Base-by-base conservation (phyloP, 257 asterid genomes). In the Datura wrightii region DNA sequence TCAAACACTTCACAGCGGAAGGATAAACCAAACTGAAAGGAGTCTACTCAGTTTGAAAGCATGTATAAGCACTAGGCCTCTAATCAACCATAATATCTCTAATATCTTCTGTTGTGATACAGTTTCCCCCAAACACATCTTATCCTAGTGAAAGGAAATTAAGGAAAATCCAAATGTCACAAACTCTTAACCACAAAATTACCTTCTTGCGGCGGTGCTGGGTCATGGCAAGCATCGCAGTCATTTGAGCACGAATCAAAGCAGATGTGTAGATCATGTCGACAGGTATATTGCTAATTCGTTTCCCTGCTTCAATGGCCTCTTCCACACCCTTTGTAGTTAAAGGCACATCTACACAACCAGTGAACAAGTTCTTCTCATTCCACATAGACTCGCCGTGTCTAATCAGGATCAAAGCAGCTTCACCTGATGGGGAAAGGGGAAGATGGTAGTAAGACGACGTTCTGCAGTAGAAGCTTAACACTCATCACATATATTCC, bases 341-440 rank as follows among this genome's bases (percentile, higher is more conserved):
- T 18, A 97, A 90, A 46, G 99, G 98, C 86, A 97, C 98, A 72
- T 97, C 99, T 36, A 97, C 98, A 89, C 98, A 95, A 60, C 99
- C 99, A 5, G 99, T 97, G 93, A 97, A 97, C 83, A 97, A 89
- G 90, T 97, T 97, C 89, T 95, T 97, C 89, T 97, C 99, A n/a
- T 97, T 97, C 98, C 99, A 97, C 98, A 97, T 93, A 53, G 99
- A 95, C 88, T 97, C 98, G 1, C 99, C 99, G 42, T 97, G 99
- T 92, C 99, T 90, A 56, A 97, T 94, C 83, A 97, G 91, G 90
- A 95, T 90, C 89, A 97, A 82, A 59, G 99, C 96, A 88, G 98
- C 95, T 92, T 97, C 99, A 85, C 87, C 98, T 97, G 91, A 10
- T 34, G 59, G 44, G 37, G 9, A 78, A 7, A 2, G 0, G n/a